phyloP scores from a whole-genome alignment of 805 yeast genomes.

The Ogataea methanolica region DNA sequence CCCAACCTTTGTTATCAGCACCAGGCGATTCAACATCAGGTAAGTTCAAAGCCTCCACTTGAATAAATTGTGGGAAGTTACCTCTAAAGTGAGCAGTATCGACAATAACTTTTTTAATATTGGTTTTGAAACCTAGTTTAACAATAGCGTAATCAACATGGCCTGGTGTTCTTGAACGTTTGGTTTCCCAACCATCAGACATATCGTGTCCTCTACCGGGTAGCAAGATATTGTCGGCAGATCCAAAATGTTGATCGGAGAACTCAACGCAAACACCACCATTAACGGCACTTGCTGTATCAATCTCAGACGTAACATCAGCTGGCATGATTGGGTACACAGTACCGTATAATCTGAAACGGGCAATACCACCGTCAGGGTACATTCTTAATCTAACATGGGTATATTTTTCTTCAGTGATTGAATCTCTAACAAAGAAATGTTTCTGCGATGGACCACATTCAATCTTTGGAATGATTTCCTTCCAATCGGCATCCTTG shows the following conservation, averaged over 20 bases:
- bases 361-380: slow-evolving; percentile 97
- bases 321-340: slow-evolving; percentile 68
- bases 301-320: slow-evolving; percentile 45
- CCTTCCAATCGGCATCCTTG: slow-evolving; percentile 55
- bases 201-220: slow-evolving; percentile 96
- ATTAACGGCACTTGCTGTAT: slow-evolving; percentile 73
- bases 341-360: slow-evolving; percentile 84
- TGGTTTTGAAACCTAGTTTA: slow-evolving; percentile 64
- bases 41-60: slow-evolving; percentile 55
- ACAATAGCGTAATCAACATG: slow-evolving; percentile 92
- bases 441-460: slow-evolving; percentile 91
- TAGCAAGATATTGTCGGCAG: slow-evolving; percentile 80
- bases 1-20: slow-evolving; percentile 43
- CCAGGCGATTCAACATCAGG: slow-evolving; percentile 30
- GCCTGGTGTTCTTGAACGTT: slow-evolving; percentile 75
- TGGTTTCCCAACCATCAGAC: slow-evolving; percentile 99
- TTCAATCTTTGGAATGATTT: slow-evolving; percentile 61
- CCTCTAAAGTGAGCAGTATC: slow-evolving; percentile 96
- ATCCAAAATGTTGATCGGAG: slow-evolving; percentile 92
- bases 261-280: slow-evolving; percentile 86
- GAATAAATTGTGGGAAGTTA: slow-evolving; percentile 81
- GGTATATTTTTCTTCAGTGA: slow-evolving; percentile 64
- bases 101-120: slow-evolving; percentile 55
- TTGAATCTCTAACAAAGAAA: slow-evolving; percentile 59
- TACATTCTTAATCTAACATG: slow-evolving; percentile 86